phyloP scores from a whole-genome alignment of 495 filamentous ascomycete species.

The Ascodesmis nigricans region DNA sequence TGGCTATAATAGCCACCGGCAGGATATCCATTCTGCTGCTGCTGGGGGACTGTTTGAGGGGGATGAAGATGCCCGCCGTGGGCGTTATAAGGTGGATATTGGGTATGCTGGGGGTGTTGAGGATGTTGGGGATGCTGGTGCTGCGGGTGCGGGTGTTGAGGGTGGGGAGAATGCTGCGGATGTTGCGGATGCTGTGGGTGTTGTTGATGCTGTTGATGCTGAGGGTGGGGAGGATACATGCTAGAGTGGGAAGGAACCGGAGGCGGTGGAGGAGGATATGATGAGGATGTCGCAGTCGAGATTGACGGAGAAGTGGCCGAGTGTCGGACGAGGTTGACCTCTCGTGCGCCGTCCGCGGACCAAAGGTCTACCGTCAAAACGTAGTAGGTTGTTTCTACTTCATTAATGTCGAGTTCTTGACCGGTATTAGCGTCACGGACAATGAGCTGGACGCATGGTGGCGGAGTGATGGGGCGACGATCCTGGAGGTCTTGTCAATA shows the following conservation, averaged over 20 bases:
- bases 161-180: conserved; percentile 23
- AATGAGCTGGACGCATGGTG: conserved; percentile 71
- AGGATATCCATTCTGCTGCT: conserved; percentile 22
- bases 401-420: conserved; percentile 72
- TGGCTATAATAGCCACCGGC: conserved; percentile 21
- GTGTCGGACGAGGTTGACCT: conserved; percentile 86
- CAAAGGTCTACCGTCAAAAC: conserved; percentile 87
- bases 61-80: too few species aligned
- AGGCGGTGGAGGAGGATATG: conserved; percentile 33
- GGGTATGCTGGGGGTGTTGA: conserved; percentile 24
- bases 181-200: conserved; percentile 25
- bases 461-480: conserved; percentile 84
- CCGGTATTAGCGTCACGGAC: conserved; percentile 58
- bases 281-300: conserved; percentile 55
- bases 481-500: conserved; percentile 56
- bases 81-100: conserved; percentile 27
- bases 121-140: conserved; percentile 21
- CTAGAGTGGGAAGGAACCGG: too few species aligned
- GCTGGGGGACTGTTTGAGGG: too few species aligned
- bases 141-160: conserved; percentile 17
- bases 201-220: conserved; percentile 23
- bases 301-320: conserved; percentile 76
- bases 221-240: conserved; percentile 24
- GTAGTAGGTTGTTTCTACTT: conserved; percentile 70
- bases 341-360: conserved; percentile 58